Conservation (phyloP, 169 alveolate species). For the Sarcocystis neurona region DNA sequence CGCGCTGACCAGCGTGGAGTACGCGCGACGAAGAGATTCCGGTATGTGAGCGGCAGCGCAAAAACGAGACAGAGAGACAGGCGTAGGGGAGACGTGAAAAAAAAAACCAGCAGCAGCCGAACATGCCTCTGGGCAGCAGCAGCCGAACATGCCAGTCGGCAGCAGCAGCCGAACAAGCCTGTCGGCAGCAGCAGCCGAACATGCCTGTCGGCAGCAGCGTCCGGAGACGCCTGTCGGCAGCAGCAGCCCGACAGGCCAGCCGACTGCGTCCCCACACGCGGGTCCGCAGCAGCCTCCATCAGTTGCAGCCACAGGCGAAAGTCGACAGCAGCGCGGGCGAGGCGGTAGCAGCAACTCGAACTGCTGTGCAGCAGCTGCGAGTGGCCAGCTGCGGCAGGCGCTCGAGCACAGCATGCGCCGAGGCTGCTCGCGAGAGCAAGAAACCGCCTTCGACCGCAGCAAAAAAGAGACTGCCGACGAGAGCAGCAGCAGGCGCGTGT, state of each 20-base stretch:
- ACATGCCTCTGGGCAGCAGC: too few relatives aligned
- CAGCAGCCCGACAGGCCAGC: slow-evolving; percentile 1
- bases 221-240: too few relatives aligned
- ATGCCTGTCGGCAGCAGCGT: too few relatives aligned
- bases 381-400: background rate
- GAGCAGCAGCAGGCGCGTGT: slow-evolving; percentile 32
- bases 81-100: background rate
- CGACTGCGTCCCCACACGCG: background rate
- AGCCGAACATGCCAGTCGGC: too few relatives aligned
- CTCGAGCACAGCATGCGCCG: background rate
- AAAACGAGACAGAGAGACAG: background rate
- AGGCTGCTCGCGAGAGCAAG: too few relatives aligned
- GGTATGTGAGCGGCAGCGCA: too few relatives aligned
- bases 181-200: too few relatives aligned
- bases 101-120: too few relatives aligned
- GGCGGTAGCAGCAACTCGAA: background rate
- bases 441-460: too few relatives aligned
- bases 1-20: too few relatives aligned
- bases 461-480: too few relatives aligned
- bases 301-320: background rate
- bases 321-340: slow-evolving; percentile 37
- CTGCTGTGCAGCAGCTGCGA: background rate
- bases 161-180: slow-evolving; percentile 3
- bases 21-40: too few relatives aligned
- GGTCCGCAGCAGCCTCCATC: background rate